phyloP scores from a whole-genome alignment of 75 land plant species.

The Adiantum capillusveneris region DNA sequence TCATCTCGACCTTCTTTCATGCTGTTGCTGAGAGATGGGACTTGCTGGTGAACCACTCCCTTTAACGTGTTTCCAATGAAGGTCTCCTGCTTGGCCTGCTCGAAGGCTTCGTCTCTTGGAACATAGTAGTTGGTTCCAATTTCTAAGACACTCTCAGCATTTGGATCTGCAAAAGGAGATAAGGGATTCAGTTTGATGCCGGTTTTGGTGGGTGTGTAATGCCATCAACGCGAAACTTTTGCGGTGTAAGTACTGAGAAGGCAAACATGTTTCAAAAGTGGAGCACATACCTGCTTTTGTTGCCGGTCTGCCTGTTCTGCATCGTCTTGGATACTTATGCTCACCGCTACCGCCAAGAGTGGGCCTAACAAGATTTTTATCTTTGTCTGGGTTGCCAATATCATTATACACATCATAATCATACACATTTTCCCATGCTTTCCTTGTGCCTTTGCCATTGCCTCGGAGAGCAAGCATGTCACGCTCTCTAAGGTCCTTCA shows the following conservation, averaged over 20 bases:
- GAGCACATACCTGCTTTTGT: slow-evolving; percentile 37
- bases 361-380: slow-evolving; percentile 43
- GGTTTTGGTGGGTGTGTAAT: too few species aligned
- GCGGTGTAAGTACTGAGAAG: too few species aligned
- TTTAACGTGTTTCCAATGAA: slow-evolving; percentile 17
- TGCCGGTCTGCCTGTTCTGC: slow-evolving; percentile 74
- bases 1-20: slow-evolving; percentile 42
- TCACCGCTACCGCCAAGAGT: slow-evolving; percentile 49
- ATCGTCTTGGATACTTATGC: slow-evolving; percentile 68
- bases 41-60: slow-evolving; percentile 38
- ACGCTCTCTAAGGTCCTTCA: slow-evolving; percentile 46
- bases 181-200: too few species aligned
- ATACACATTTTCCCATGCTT: slow-evolving; percentile 58
- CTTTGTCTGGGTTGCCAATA: slow-evolving; percentile 75
- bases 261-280: background rate
- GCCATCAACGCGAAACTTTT: too few species aligned
- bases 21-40: slow-evolving; percentile 50
- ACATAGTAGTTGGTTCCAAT: slow-evolving; percentile 12
- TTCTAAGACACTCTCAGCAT: background rate
- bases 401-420: slow-evolving; percentile 92
- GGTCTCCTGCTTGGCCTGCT: slow-evolving; percentile 14
- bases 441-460: slow-evolving; percentile 57
- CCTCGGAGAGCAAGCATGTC: slow-evolving; percentile 61
- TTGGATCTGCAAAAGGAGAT: slow-evolving; percentile 1
- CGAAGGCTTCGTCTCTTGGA: slow-evolving; percentile 32